phyloP scores from a whole-genome alignment of 768 basidiomycete species.

The Russula ochroleuca region DNA sequence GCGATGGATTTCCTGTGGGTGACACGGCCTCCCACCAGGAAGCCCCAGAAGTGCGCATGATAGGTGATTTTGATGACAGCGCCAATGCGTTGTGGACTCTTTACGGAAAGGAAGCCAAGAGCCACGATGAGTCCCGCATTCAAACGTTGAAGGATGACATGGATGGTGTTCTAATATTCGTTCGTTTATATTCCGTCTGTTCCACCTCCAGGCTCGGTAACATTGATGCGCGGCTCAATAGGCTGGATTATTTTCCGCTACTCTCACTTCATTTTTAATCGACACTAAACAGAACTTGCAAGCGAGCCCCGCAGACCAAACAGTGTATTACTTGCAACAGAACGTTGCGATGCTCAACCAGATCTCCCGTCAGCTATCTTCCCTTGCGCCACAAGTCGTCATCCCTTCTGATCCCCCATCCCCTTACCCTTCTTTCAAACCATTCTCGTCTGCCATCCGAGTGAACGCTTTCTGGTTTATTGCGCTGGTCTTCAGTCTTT shows the following conservation, averaged over 20 bases:
- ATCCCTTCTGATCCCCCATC: not conserved
- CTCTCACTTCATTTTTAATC: conserved; percentile 1
- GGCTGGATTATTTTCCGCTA: not conserved
- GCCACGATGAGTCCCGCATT: conserved; percentile 34
- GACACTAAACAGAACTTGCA: not conserved
- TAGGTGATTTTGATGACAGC: conserved; percentile 34
- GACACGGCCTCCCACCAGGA: not conserved
- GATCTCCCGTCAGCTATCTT: conserved; percentile 18
- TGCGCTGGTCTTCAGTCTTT: conserved; percentile 38
- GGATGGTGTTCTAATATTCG: conserved; percentile 42
- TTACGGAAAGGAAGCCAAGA: conserved; percentile 37
- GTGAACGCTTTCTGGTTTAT: conserved; percentile 44
- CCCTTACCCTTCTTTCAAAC: conserved; percentile 16
- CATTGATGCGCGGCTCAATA: not conserved
- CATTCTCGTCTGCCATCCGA: conserved; percentile 35
- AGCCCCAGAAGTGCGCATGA: not conserved
- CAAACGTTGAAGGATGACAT: conserved; percentile 41
- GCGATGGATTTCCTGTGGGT: not conserved
- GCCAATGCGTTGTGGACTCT: conserved; percentile 40
- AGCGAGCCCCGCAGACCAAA: conserved; percentile 1
- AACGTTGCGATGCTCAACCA: conserved; percentile 3
- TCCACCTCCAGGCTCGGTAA: not conserved
- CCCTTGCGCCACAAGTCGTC: not conserved
- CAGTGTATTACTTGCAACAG: conserved; percentile 6
- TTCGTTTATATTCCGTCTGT: conserved; percentile 28